Evolutionary conservation across 306 rosid species (phyloP), one percentile per base, ranked within the genome.

Genomic region (Hippophae gyantsensis): DNA sequence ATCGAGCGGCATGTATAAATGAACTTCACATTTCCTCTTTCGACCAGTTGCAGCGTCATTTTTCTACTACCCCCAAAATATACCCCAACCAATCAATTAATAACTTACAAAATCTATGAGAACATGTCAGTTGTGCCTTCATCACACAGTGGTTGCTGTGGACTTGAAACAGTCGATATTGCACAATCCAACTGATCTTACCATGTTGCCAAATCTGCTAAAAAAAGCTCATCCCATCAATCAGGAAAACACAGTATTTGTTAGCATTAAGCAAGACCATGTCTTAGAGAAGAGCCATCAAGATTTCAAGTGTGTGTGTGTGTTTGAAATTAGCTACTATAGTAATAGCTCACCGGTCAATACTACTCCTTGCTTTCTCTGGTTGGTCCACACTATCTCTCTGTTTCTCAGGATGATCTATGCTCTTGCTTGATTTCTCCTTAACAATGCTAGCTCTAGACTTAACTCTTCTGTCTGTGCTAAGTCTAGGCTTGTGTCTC

Each of bases 111-210:
- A 18, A 18, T 18, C 23, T 18, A 18, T 18, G 23, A 18, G 23
- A 18, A 18, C 23, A 0, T 18, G 42, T 42, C 50, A 58, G 43
- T 56, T 64, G 64, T 60, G 65, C 66, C 79, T 54, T 66, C 80
- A 57, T 78, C 76, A 87, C 48, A 81, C 75, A 43, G 73, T 78
- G 27, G 95, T 82, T 5, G 87, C 72, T 0, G 84, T 76, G 48
- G 96, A 94, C 79, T 74, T 85, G 82, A 90, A 90, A 74, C 98
- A 90, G 74, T 78, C 92, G 63, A 90, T 90, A 58, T 87, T 87
- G 96, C 95, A 85, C 50, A 90, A 83, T 56, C 95, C 69, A 62
- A 87, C 96, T 1, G 98, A 90, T 71, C 93, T 87, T 73, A 90
- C 90, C 82, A 90, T 90, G 65, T 69, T 78, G 6, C 98, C 98